Percentiles rank a stretch among this genome's conserved stretches.
Evolutionary conservation across 2,329 filamentous ascomycete species (phyloP).

Genomic region (Fusarium floridanum): DNA sequence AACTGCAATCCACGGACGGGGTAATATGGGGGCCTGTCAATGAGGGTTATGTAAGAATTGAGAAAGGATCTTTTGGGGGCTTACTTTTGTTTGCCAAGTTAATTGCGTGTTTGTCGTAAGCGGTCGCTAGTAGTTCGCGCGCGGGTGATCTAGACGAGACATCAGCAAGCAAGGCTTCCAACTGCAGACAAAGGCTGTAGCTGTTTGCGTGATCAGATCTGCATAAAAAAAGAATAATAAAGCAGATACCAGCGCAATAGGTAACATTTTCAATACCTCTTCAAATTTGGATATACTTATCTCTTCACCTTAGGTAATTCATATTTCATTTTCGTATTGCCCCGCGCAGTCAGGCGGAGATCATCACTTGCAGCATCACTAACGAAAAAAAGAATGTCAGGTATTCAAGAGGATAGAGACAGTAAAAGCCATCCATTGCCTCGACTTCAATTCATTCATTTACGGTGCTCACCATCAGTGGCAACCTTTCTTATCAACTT

Average conservation of each 20-base stretch:
- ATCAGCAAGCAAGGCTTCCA: too few relatives aligned
- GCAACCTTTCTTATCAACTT: constrained; percentile 10
- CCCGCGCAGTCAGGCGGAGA: too few relatives aligned
- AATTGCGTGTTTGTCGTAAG: background rate
- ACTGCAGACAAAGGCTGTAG: too few relatives aligned
- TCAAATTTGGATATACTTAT: background rate
- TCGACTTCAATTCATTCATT: constrained; percentile 9
- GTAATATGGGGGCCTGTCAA: background rate
- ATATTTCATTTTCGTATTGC: too few relatives aligned
- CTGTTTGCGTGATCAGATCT: too few relatives aligned
- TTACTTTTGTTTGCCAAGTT: background rate
- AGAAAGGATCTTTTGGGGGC: background rate
- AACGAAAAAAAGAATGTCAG: background rate
- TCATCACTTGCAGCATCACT: background rate
- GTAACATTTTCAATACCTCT: too few relatives aligned
- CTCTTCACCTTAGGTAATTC: too few relatives aligned
- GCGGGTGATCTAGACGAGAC: background rate
- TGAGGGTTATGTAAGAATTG: background rate
- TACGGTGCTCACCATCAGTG: constrained; percentile 9
- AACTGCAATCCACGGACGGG: background rate
- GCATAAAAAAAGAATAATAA: too few relatives aligned
- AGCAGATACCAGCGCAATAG: too few relatives aligned
- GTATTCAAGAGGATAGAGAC: background rate
- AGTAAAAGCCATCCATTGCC: background rate
- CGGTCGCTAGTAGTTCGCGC: background rate